These are phyloP conservation scores for Kalmanozyma brasiliensis DNA, from an alignment of 1,284 basidiomycete species.

Conservation along the genomic window DNA sequence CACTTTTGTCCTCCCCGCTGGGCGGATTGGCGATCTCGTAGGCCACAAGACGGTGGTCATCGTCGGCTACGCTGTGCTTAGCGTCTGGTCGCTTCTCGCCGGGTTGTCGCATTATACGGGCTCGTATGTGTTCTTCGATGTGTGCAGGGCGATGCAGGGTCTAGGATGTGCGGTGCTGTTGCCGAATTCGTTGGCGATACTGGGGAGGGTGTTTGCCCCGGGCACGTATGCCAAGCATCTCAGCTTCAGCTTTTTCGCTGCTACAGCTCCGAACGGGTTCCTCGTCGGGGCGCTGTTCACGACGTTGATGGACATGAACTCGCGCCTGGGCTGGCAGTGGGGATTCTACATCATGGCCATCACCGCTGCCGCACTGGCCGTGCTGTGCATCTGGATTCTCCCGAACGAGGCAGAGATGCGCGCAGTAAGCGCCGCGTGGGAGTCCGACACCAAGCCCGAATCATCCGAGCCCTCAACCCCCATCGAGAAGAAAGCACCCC, in stretches of 20 bases:
- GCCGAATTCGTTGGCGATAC: conserved; percentile 53
- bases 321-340: conserved; percentile 42
- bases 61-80: conserved; percentile 42
- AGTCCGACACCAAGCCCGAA: conserved; percentile 2
- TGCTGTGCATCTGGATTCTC: conserved; percentile 23
- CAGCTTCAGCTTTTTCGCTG: conserved; percentile 49
- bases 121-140: conserved; percentile 54
- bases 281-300: conserved; percentile 50
- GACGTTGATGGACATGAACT: conserved; percentile 29
- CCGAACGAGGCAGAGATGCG: conserved; percentile 44
- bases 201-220: conserved; percentile 45
- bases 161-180: conserved; percentile 50
- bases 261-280: conserved; percentile 56
- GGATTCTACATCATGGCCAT: conserved; percentile 55
- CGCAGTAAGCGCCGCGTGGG: conserved; percentile 30
- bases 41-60: conserved; percentile 50
- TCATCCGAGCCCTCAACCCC: neutral
- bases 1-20: conserved; percentile 57
- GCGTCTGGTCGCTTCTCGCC: conserved; percentile 40
- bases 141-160: conserved; percentile 56
- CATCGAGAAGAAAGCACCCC: neutral
- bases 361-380: conserved; percentile 22
- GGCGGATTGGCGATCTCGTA: conserved; percentile 51
- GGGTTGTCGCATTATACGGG: conserved; percentile 46
- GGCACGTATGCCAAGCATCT: conserved; percentile 44